Base-by-base conservation (phyloP, 106 monocot species). In the Alisma plantagoaquatica region DNA sequence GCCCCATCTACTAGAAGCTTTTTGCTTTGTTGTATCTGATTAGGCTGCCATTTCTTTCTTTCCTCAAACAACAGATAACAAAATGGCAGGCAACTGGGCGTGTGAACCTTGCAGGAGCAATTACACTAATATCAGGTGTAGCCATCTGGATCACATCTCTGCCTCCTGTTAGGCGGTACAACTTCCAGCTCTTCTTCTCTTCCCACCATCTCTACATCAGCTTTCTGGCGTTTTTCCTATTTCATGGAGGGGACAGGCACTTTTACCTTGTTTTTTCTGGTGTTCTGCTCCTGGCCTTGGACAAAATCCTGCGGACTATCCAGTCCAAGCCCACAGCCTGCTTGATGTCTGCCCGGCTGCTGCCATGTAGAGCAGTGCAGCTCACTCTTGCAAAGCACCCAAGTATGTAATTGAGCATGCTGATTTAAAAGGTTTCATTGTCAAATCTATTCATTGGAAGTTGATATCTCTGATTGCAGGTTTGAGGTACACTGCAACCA, bases 91-190 rank as follows among this genome's bases (percentile, higher is more conserved):
- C 46, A 42, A 75, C 60, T 27, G 86, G 86, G 7, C 66, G 82
- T 8, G 81, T 86, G 12, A 68, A 92, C 44, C 58, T 82, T 26
- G 91, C 91, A 0, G 86, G 91, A 52, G 62, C 57, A 25, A 64
- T 81, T 31, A 41, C 72, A 23, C 56, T 92, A 2, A 50, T 44
- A 22, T 50, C 49, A 24, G 70, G 62, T 29, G 20, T 79, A 2
- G 45, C 59, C 31, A 79, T 92, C 47, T 92, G 82, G 82, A 76
- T 92, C 31, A 79, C 85, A 30, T 86, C 92, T 23, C 66, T 86
- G 12, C 86, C 92, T 9, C 54, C 29, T 15, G 41, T 92, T 31
- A 82, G 92, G 60, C 72, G 92, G 57, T 82, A 60, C 10, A 33
- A 76, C 18, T 92, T 92, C 24, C 73, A 73, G 48, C 18, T 86